These are phyloP conservation scores for Pascua sp. DNA, from an alignment of 1,284 basidiomycete genomes.

Conservation along the genomic window DNA sequence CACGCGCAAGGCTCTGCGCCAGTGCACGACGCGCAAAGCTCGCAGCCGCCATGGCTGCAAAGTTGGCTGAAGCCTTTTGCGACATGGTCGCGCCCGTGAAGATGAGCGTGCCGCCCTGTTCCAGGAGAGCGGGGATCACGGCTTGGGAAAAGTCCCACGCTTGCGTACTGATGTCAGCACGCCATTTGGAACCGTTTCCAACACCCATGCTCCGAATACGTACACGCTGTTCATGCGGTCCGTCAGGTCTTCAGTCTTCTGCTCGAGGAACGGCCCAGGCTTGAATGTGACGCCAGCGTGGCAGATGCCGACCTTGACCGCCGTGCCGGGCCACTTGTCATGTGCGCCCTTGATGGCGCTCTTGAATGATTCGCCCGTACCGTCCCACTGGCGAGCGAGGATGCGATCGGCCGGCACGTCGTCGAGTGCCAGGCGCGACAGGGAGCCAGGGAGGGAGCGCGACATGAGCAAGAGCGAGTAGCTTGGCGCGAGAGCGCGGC, in stretches of 20 bases:
- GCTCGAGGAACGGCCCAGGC: constrained; percentile 36
- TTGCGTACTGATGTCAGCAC: not conserved
- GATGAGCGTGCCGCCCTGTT: constrained; percentile 35
- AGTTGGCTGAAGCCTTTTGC: constrained; percentile 30
- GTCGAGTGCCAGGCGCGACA: constrained; percentile 27
- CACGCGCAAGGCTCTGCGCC: constrained; percentile 44
- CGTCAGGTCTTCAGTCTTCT: constrained; percentile 27
- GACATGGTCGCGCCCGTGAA: constrained; percentile 47
- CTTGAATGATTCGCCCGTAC: constrained; percentile 24
- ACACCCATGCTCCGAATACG: constrained; percentile 4
- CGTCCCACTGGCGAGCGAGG: constrained; percentile 31
- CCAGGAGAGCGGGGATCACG: constrained; percentile 35
- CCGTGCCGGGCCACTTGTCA: constrained; percentile 31
- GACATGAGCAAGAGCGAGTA: constrained; percentile 45
- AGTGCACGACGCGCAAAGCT: constrained; percentile 41
- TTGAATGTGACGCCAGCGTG: constrained; percentile 34
- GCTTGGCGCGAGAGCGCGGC: constrained; percentile 33
- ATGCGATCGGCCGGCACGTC: constrained; percentile 24
- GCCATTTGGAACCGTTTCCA: no score
- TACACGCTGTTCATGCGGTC: constrained; percentile 34
- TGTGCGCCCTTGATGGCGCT: constrained; percentile 31
- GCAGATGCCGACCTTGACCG: constrained; percentile 41
- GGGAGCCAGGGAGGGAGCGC: constrained; percentile 38
- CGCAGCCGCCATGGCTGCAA: constrained; percentile 34
- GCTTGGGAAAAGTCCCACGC: constrained; percentile 37